Conservation (phyloP, 768 basidiomycete genomes). For the Termitomyces sp. region DNA sequence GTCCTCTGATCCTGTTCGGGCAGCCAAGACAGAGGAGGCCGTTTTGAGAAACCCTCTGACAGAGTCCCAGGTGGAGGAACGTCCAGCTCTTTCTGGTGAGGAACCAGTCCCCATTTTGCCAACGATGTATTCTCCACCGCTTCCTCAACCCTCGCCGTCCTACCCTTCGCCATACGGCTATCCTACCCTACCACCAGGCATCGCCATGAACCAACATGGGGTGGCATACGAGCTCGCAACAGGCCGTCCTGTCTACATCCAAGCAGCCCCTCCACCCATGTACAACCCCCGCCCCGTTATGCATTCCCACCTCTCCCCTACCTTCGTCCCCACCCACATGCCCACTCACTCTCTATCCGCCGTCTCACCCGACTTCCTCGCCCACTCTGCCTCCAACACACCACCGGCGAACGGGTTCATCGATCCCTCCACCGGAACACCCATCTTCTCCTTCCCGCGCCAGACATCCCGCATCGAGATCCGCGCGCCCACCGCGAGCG, state of each 20-base stretch:
- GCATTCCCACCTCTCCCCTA: slow-evolving; percentile 48
- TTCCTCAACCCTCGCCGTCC: slow-evolving; percentile 47
- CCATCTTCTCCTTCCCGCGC: slow-evolving; percentile 74
- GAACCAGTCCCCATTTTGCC: slow-evolving; percentile 39
- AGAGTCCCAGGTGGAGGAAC: slow-evolving; percentile 20
- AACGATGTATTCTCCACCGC: slow-evolving; percentile 39
- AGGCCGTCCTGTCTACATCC: slow-evolving; percentile 74
- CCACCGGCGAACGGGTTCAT: slow-evolving; percentile 62
- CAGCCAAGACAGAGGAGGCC: slow-evolving; percentile 45
- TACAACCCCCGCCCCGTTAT: slow-evolving; percentile 68
- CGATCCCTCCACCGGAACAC: slow-evolving; percentile 60
- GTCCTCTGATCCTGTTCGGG: slow-evolving; percentile 30
- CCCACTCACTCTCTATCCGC: slow-evolving; percentile 43
- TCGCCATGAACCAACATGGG: slow-evolving; percentile 71
- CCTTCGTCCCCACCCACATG: slow-evolving; percentile 61
- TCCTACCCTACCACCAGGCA: slow-evolving; percentile 64
- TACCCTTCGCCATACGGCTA: slow-evolving; percentile 70
- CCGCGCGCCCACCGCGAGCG: slow-evolving; percentile 46
- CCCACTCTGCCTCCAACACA: slow-evolving; percentile 49
- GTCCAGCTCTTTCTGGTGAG: slow-evolving; percentile 12
- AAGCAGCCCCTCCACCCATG: slow-evolving; percentile 54
- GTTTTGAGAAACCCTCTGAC: slow-evolving; percentile 37
- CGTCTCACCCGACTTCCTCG: slow-evolving; percentile 61
- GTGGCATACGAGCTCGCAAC: slow-evolving; percentile 81
- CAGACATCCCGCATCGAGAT: slow-evolving; percentile 73